Evolutionary conservation across 306 rosid species (phyloP).

Genomic region (Pyrus communis): DNA sequence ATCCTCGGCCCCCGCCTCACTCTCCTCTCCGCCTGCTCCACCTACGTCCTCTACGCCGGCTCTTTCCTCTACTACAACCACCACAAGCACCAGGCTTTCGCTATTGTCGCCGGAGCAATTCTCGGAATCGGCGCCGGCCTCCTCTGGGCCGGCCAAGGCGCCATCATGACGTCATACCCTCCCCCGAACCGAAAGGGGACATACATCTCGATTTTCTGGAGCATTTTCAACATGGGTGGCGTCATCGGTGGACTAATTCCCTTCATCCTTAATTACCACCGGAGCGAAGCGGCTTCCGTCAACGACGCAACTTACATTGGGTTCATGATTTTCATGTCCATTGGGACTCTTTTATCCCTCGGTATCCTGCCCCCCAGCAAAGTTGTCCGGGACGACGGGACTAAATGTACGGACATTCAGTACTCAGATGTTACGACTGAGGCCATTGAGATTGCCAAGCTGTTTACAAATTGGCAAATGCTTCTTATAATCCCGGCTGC

Average conservation of each 20-base stretch:
- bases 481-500: conserved; percentile 71
- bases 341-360: conserved; percentile 46
- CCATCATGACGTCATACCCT: conserved; percentile 93
- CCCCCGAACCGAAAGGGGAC: conserved; percentile 69
- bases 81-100: conserved; percentile 36
- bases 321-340: conserved; percentile 71
- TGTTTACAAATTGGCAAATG: conserved; percentile 77
- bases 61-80: conserved; percentile 93
- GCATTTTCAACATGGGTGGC: conserved; percentile 91
- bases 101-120: conserved; percentile 41
- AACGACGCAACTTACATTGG: conserved; percentile 83
- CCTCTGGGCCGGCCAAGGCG: conserved; percentile 83
- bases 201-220: conserved; percentile 80
- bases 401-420: conserved; percentile 45
- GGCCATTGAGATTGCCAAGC: conserved; percentile 36
- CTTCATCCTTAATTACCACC: conserved; percentile 45
- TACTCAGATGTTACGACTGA: conserved; percentile 56
- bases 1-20: conserved; percentile 86
- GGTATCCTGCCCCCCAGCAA: conserved; percentile 53
- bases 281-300: conserved; percentile 49
- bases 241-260: conserved; percentile 87
- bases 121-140: conserved; percentile 84
- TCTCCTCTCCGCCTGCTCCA: conserved; percentile 63
- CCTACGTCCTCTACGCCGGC: conserved; percentile 71
- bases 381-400: conserved; percentile 72